Evolutionary conservation across 2,329 filamentous ascomycete genomes (phyloP).

Genomic region (Diaporthe citri): DNA sequence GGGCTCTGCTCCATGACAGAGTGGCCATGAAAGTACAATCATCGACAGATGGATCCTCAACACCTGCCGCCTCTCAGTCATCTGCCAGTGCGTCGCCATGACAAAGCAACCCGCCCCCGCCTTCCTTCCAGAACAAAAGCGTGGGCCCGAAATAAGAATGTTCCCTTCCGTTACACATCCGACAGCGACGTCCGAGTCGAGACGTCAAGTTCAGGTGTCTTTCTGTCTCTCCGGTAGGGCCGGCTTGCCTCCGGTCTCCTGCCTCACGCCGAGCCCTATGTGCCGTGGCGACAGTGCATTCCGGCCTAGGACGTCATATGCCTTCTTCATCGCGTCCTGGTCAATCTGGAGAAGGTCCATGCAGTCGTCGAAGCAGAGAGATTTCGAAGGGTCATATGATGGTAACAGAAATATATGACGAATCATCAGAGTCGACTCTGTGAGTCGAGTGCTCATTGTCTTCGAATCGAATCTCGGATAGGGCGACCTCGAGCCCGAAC

Average conservation of each 20-base stretch:
- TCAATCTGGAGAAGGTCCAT: neutral
- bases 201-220: neutral
- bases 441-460: neutral
- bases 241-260: neutral
- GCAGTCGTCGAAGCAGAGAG: accelerated
- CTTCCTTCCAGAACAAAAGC: neutral
- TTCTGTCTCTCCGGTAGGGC: neutral
- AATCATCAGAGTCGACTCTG: neutral
- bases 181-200: neutral
- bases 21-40: neutral
- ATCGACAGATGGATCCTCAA: neutral
- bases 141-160: neutral
- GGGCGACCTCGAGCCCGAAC: conserved; percentile 18
- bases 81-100: neutral
- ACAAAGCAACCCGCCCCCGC: neutral
- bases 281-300: neutral
- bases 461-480: neutral
- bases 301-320: neutral
- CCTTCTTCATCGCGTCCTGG: conserved; percentile 10
- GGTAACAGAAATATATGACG: neutral
- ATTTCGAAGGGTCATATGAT: too few species aligned
- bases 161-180: too few species aligned
- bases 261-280: neutral
- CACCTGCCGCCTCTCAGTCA: neutral
- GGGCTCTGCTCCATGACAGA: neutral